These are phyloP conservation scores for Elaeagnus macrophylla DNA, from an alignment of 306 rosid genomes.

Conservation along the genomic window DNA sequence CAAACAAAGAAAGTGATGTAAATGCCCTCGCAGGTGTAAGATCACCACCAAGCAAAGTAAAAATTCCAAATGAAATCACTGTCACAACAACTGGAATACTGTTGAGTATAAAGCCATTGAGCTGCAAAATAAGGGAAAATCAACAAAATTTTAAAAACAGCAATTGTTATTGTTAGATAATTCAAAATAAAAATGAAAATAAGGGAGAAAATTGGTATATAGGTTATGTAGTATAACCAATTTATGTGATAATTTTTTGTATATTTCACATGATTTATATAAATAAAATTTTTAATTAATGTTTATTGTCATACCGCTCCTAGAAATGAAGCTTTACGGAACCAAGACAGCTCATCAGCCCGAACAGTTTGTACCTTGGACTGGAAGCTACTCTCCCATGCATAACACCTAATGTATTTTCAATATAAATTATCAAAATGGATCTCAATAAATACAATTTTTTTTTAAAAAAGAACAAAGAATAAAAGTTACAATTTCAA, in stretches of 20 bases:
- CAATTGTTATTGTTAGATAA: not conserved
- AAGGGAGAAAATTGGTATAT: no score
- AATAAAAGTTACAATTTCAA: no score
- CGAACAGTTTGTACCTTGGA: slow-evolving; percentile 59
- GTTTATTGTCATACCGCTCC: slow-evolving; percentile 59
- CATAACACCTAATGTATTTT: slow-evolving; percentile 72
- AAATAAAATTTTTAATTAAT: slow-evolving; percentile 3
- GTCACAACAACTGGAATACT: slow-evolving; percentile 92
- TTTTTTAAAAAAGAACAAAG: no score
- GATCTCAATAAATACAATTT: slow-evolving; percentile 9
- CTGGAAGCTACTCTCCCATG: slow-evolving; percentile 98
- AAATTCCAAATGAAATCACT: slow-evolving; percentile 89
- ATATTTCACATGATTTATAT: not conserved
- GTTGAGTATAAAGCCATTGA: slow-evolving; percentile 65
- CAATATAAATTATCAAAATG: slow-evolving; percentile 19
- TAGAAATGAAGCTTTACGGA: slow-evolving; percentile 65
- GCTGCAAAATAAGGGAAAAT: slow-evolving; percentile 48
- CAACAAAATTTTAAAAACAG: slow-evolving; percentile 12
- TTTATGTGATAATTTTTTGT: no score
- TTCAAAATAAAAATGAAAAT: no score
- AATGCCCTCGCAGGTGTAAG: slow-evolving; percentile 94
- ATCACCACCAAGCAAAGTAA: slow-evolving; percentile 88
- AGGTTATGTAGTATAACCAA: no score
- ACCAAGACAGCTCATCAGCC: slow-evolving; percentile 79
- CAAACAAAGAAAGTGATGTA: slow-evolving; percentile 87